Base-by-base conservation (phyloP, 306 rosid species). In the Cucurbita argyrosperma region DNA sequence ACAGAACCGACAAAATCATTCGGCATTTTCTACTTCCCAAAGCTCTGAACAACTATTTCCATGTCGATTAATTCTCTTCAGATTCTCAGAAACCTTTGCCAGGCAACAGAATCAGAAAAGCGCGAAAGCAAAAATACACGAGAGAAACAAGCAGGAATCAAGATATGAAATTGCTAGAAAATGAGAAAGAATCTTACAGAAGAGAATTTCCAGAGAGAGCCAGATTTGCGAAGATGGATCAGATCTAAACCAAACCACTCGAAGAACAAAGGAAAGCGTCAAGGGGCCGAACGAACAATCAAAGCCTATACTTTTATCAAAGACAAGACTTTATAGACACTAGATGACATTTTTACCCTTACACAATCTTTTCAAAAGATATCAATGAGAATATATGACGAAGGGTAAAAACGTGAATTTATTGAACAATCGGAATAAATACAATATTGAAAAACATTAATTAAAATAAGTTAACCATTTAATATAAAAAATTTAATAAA, bases 171-270 rank as follows among this genome's bases (percentile, higher is more conserved):
- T 67, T 46, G 10, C 19, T 8, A 15, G 21, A 49, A 49, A 49
- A 67, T 11, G 12, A 14, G 74, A 69, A 15, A 49, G 57, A 69
- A 69, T 69, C 74, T 69, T 69, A 69, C 74, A 69, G 59, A 21
- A 66, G 59, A 69, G 59, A 69, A 23, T 69, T 65, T 42, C 55
- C 55, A 67, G 38, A 45, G 39, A 16, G 54, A 67, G 16, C 19
- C 55, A 67, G 58, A 69, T 26, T 49, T 30, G 59, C 15, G 43
- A 69, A 49, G 45, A 49, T 49, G 58, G 7, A 45, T 49, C 74
- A 69, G 74, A 69, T 69, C 59, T 69, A 30, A 49, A 49, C 0
- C 1, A 30, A 49, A 49, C 0, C 1, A 69, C 14, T 49, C 39
- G 42, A 69, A 49, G 59, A 69, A 69, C 74, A 14, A 26, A 49